Evolutionary conservation across 2,329 filamentous ascomycete genomes (phyloP), one percentile per base, ranked within the genome.

Genomic region (Exophiala phaeomuriformis): DNA sequence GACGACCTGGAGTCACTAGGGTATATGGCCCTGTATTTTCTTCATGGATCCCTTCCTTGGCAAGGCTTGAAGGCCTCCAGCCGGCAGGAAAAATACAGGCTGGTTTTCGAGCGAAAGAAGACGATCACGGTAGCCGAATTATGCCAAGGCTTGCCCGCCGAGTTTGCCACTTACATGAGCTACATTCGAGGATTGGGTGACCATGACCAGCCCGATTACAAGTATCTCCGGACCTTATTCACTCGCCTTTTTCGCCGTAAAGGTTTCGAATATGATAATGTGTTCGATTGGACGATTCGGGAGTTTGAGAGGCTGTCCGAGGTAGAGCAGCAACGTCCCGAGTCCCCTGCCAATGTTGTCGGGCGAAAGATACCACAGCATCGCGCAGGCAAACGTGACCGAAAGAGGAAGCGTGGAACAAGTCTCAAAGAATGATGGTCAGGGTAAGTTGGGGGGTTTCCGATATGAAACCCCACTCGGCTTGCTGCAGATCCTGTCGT

Each of bases 1-100:
- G 56, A 58, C 35, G 56, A 56, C 33, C 12, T 61, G 44, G 60
- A 62, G 42, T 37, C 55, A 46, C 75, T 87, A 8, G 84, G 84
- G 19, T 84, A 87, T 66, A 83, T 87, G 39, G 86, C 86, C 69
- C 82, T 87, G 77, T 87, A 87, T 70, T 86, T 87, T 69, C 70
- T 86, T 42, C 77, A 83, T n/a, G 84, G 84, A 44, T 82, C 81
- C 5, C 75, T 86, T 51, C 83, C 84, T 35, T 87, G 84, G 83
- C 83, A 87, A 67, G 83, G 83, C 6, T 74, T 87, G 59, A 86
- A 86, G 74, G 51, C 5, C 7, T n/a, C 50, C 10, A 42, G 47
- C 5, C 43, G 42, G 30, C 43, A 48, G 9, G 48, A 12, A 6
- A 59, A 51, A 49, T 43, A 59, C 19, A 31, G 10, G 40, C 53